These are phyloP conservation scores for Lactarius deliciosus DNA, from an alignment of 768 basidiomycete species.

Conservation along the genomic window DNA sequence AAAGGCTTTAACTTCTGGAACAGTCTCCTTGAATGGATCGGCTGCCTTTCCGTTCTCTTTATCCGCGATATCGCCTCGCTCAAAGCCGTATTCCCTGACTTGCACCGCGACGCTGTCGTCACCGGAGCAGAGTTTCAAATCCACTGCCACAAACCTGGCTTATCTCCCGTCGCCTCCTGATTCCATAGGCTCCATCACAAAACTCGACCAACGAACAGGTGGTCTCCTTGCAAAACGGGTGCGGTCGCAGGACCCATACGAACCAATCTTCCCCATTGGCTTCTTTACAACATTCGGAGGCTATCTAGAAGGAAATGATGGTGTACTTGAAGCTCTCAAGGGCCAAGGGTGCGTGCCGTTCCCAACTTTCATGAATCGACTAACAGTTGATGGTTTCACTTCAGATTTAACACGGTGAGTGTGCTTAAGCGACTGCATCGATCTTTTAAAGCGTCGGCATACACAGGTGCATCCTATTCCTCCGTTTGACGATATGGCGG, in stretches of 20 bases:
- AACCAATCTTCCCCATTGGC: slow-evolving; percentile 62
- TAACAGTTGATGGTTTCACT: slow-evolving; percentile 24
- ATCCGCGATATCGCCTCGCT: slow-evolving; percentile 34
- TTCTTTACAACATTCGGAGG: slow-evolving; percentile 66
- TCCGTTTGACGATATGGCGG: slow-evolving; percentile 57
- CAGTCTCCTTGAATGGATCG: slow-evolving; percentile 41
- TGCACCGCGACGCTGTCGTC: slow-evolving; percentile 36
- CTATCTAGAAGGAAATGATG: slow-evolving; percentile 54
- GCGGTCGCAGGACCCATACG: slow-evolving; percentile 31
- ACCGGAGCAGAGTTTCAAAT: slow-evolving; percentile 36
- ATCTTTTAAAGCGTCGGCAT: not conserved
- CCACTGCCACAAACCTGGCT: slow-evolving; percentile 37
- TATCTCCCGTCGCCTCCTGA: slow-evolving; percentile 42
- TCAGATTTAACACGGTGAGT: slow-evolving; percentile 43
- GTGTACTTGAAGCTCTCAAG: slow-evolving; percentile 56
- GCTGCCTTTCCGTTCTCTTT: slow-evolving; percentile 41
- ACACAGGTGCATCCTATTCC: slow-evolving; percentile 69
- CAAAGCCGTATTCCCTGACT: slow-evolving; percentile 36
- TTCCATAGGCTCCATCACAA: slow-evolving; percentile 43
- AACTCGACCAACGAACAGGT: slow-evolving; percentile 49
- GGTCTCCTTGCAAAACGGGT: slow-evolving; percentile 42
- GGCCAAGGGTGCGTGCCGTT: slow-evolving; percentile 48
- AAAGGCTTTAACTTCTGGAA: slow-evolving; percentile 29
- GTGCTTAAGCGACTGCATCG: not conserved
- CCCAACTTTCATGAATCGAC: slow-evolving; percentile 6